phyloP scores from a whole-genome alignment of 495 filamentous ascomycete genomes.

The Aspergillus indologenus region DNA sequence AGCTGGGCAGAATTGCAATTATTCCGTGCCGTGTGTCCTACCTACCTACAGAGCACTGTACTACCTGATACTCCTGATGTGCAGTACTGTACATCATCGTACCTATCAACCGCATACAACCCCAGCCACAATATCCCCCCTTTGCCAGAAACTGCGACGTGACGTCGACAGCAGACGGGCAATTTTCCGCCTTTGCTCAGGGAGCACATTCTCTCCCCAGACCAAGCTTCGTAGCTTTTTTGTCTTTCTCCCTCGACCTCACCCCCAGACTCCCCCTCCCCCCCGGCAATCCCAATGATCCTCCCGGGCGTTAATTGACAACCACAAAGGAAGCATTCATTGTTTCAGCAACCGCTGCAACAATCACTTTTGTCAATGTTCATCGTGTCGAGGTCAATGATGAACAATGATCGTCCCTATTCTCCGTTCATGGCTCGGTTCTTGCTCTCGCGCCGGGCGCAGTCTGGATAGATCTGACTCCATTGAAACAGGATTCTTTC shows the following conservation, averaged over 20 bases:
- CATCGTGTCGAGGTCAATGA: neutral
- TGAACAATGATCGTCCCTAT: neutral
- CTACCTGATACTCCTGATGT: neutral
- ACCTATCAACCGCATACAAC: slow-evolving; percentile 2
- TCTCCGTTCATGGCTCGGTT: neutral
- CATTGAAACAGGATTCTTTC: neutral
- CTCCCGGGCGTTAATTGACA: neutral
- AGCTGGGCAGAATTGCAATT: neutral
- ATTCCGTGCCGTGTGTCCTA: neutral
- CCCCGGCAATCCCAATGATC: neutral
- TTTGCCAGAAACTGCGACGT: neutral
- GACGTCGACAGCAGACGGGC: neutral
- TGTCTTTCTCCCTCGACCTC: neutral
- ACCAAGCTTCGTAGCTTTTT: neutral
- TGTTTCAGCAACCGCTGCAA: neutral
- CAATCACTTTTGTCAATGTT: neutral
- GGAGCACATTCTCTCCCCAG: neutral
- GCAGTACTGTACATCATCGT: slow-evolving; percentile 2
- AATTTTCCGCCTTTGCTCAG: neutral
- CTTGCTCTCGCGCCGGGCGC: neutral
- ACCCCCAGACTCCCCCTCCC: too few relatives aligned
- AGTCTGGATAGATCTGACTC: neutral
- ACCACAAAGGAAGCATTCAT: neutral
- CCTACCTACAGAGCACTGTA: too few relatives aligned
- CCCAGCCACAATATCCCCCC: neutral